These are phyloP conservation scores for Thielaviopsis musarum DNA, from an alignment of 2,329 filamentous ascomycete species.

Conservation along the genomic window DNA sequence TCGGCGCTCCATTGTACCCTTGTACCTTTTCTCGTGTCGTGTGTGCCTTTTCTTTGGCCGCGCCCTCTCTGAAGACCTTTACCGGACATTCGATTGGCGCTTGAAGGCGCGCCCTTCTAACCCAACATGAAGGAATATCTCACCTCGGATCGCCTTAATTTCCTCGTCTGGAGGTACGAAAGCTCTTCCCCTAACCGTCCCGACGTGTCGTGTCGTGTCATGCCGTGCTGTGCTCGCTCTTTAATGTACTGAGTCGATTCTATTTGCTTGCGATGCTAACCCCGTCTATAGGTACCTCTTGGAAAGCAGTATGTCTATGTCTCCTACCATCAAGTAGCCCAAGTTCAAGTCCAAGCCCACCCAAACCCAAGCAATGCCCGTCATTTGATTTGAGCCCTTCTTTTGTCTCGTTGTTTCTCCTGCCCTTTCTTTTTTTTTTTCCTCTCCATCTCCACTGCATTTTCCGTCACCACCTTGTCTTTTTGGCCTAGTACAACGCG, in stretches of 20 bases:
- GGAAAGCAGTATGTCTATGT: constrained; percentile 39
- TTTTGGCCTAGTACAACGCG: neutral
- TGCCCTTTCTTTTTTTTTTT: neutral
- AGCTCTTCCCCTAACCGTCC: neutral
- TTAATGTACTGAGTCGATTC: neutral
- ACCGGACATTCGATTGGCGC: neutral
- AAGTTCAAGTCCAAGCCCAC: constrained; percentile 5
- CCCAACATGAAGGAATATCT: constrained; percentile 43
- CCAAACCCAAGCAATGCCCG: constrained; percentile 2
- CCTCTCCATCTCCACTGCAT: neutral
- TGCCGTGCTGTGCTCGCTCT: too few species aligned
- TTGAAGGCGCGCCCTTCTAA: constrained; percentile 7
- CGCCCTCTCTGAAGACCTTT: constrained; percentile 9
- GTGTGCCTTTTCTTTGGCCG: too few species aligned
- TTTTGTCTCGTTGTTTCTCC: neutral
- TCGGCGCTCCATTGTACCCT: neutral
- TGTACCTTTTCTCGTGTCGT: too few species aligned
- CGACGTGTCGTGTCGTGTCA: constrained; percentile 5
- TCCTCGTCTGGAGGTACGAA: constrained; percentile 53
- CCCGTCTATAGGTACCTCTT: constrained; percentile 34
- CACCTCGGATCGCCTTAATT: constrained; percentile 52
- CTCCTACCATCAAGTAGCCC: constrained; percentile 14
- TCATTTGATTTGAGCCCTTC: constrained; percentile 2
- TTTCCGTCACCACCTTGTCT: neutral
- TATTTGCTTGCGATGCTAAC: constrained; percentile 5